phyloP scores from a whole-genome alignment of 2,329 filamentous ascomycete genomes.

The Hyphodiscus sp. region DNA sequence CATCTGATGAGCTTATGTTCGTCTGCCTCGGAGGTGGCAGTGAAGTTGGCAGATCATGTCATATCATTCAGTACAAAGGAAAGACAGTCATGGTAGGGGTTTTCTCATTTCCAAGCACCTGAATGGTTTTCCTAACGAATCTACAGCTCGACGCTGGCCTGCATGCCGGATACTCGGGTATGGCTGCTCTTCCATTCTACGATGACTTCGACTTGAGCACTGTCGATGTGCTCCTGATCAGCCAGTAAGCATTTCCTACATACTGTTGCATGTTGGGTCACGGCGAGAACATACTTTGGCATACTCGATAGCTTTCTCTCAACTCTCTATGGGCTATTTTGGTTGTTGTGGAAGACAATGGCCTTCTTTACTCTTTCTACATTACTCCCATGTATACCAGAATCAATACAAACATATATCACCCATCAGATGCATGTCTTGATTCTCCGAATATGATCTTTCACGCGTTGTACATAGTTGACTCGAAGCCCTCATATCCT shows the following conservation, averaged over 20 bases:
- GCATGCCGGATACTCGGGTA: constrained; percentile 91
- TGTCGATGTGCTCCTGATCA: constrained; percentile 93
- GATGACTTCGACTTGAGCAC: constrained; percentile 98
- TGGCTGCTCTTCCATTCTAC: constrained; percentile 91
- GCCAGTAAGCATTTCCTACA: constrained; percentile 72
- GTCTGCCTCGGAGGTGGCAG: constrained; percentile 91
- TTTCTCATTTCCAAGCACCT: neutral
- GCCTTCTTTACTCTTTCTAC: constrained; percentile 6
- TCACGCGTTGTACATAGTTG: constrained; percentile 24
- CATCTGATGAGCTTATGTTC: constrained; percentile 90
- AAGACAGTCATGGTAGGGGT: constrained; percentile 93
- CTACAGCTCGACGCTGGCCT: constrained; percentile 88
- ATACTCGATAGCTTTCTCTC: constrained; percentile 1
- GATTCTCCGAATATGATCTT: constrained; percentile 29
- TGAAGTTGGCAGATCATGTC: constrained; percentile 93
- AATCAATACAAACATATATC: constrained; percentile 39
- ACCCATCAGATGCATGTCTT: constrained; percentile 28
- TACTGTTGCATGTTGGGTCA: constrained; percentile 6
- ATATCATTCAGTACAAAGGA: constrained; percentile 98
- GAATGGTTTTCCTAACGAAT: constrained; percentile 1
- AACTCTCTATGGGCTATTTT: neutral
- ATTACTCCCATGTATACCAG: constrained; percentile 31
- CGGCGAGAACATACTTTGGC: neutral
- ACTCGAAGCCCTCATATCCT: constrained; percentile 1
- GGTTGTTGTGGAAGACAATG: constrained; percentile 1